These are phyloP conservation scores for Solanum bukasovii DNA, from an alignment of 257 asterid genomes.

Conservation along the genomic window DNA sequence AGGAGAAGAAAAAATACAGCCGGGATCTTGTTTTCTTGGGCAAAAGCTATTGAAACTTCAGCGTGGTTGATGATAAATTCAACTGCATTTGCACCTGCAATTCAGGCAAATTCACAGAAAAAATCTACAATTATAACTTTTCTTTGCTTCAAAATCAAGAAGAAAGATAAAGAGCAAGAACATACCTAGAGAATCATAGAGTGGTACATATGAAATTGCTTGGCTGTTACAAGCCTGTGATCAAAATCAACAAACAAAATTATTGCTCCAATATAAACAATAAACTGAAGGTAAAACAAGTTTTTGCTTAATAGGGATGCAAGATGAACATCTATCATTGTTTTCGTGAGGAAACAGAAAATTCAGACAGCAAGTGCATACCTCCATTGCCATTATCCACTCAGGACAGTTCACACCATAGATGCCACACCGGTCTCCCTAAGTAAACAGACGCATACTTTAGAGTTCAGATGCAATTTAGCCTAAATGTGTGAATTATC, in stretches of 20 bases:
- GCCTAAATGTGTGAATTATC: background rate
- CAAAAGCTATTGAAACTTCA: conserved; percentile 69
- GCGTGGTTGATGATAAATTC: conserved; percentile 94
- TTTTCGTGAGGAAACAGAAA: background rate
- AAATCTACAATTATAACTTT: background rate
- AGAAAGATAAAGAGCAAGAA: background rate
- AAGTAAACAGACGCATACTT: background rate
- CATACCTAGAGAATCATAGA: conserved; percentile 86
- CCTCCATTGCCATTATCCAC: conserved; percentile 96
- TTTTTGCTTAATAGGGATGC: background rate
- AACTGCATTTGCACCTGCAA: conserved; percentile 83
- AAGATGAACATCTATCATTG: background rate
- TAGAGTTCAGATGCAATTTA: background rate
- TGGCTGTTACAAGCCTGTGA: conserved; percentile 84
- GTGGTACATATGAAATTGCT: conserved; percentile 67
- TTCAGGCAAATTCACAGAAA: background rate
- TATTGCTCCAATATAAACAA: background rate
- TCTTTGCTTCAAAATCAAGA: background rate
- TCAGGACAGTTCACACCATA: conserved; percentile 81
- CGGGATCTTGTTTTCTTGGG: conserved; percentile 64
- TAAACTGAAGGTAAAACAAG: background rate
- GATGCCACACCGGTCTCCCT: conserved; percentile 90
- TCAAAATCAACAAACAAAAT: conserved; percentile 5
- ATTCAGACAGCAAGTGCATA: background rate
- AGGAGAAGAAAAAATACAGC: conserved; percentile 29